Conservation (phyloP, 2,329 filamentous ascomycete genomes). For the Intubia oerlemansii region DNA sequence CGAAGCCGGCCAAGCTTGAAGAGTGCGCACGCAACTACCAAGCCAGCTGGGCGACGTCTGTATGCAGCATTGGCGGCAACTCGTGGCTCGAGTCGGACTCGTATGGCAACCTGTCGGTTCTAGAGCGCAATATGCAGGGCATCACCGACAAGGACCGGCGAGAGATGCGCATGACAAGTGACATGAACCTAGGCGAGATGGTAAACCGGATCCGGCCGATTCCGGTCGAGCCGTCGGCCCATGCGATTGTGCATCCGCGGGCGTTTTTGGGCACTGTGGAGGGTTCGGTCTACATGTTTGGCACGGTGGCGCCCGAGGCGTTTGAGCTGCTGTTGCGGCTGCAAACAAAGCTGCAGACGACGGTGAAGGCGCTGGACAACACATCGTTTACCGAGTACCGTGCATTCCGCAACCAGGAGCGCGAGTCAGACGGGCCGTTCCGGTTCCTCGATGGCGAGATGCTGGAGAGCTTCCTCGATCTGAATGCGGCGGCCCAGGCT, state of each 20-base stretch:
- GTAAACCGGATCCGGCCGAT: conserved; percentile 73
- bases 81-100: conserved; percentile 70
- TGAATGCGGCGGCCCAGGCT: conserved; percentile 35
- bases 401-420: conserved; percentile 55
- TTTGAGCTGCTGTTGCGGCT: conserved; percentile 69
- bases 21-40: conserved; percentile 68
- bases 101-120: conserved; percentile 67
- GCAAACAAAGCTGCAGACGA: conserved; percentile 46
- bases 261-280: conserved; percentile 87
- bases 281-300: conserved; percentile 79
- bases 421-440: conserved; percentile 53
- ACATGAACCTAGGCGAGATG: conserved; percentile 78
- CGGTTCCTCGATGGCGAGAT: conserved; percentile 87
- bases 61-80: conserved; percentile 49
- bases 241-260: conserved; percentile 50
- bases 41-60: conserved; percentile 61
- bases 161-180: conserved; percentile 51
- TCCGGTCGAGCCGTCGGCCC: conserved; percentile 34
- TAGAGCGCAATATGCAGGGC: conserved; percentile 52
- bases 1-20: conserved; percentile 29
- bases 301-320: conserved; percentile 47
- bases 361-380: conserved; percentile 47
- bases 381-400: conserved; percentile 62
- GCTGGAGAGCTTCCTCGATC: conserved; percentile 63
- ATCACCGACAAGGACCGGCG: conserved; percentile 54